Base-by-base conservation (phyloP, 495 filamentous ascomycete species). In the Penicillium crystallinum region DNA sequence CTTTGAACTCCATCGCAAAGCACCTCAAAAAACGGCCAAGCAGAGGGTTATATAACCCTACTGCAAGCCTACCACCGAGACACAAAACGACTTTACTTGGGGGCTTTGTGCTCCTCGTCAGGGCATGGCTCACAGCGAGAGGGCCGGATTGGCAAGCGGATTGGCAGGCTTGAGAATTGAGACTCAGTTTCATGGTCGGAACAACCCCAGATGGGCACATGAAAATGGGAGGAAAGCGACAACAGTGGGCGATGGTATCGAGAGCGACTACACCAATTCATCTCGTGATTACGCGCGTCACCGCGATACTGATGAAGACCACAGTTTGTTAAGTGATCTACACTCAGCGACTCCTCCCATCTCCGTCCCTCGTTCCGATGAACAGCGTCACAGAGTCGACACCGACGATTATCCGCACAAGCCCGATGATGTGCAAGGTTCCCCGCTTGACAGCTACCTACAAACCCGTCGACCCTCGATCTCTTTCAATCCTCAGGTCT, bases 321-420 rank as follows among this genome's bases (percentile, higher is more conserved):
- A 57, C 64, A 77, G 70, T 72, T 65, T 66, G 44, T 62, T 73
- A 59, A 72, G 55, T 59, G 68, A 71, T 56, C 61, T 75, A 40
- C 72, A 75, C 61, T 75, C 72, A 56, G 67, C 59, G 51, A 77
- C 74, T 35, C 70, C 71, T 53, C 74, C 74, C 31, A 77, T 77
- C 30, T 72, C 68, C 23, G 74, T 77, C 34, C 74, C 74, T 43
- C 74, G 74, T 44, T 55, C 61, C 49, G 66, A 69, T 54, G 67
- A 72, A 17, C 61, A 59, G 38, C 59, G 53, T 40, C 40, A 53
- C 7, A 46, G 27, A 12, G 54, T 52, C 37, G 60, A 62, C 25
- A 59, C 63, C 49, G 57, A 65, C 35, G 58, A 51, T 22, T 74
- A 62, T 15, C 71, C 74, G 4, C 69, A 77, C 45, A 70, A 70